These are phyloP conservation scores for Grifola frondosa DNA, from an alignment of 1,284 basidiomycete species.

Conservation along the genomic window DNA sequence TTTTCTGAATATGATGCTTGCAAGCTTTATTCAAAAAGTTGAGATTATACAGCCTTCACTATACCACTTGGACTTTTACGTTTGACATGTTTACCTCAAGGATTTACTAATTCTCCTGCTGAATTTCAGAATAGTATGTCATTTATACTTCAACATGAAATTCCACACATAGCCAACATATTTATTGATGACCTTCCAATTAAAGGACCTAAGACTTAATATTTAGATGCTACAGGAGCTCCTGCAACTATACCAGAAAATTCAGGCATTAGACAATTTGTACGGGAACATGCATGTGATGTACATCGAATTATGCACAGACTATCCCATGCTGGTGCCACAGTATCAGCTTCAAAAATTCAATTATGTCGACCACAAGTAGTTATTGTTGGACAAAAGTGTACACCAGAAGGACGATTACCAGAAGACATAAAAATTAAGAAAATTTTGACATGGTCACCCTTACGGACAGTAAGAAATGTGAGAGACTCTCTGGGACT, in stretches of 20 bases:
- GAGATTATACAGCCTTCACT: conserved; percentile 26
- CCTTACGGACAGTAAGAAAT: conserved; percentile 21
- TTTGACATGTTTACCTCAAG: conserved; percentile 34
- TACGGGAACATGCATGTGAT: conserved; percentile 29
- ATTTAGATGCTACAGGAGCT: conserved; percentile 14
- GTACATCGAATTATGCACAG: conserved; percentile 30
- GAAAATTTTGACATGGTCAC: conserved; percentile 31
- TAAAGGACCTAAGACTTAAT: conserved; percentile 23
- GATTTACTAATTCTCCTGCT: conserved; percentile 38
- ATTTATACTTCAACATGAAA: conserved; percentile 35
- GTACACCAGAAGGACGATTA: conserved; percentile 20
- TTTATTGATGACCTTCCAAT: conserved; percentile 33
- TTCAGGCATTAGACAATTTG: conserved; percentile 29
- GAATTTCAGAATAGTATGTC: conserved; percentile 35
- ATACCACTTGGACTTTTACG: conserved; percentile 20
- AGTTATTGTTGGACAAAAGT: conserved; percentile 26
- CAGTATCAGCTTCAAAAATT: conserved; percentile 13
- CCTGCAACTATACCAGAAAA: conserved; percentile 29
- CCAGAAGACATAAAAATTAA: conserved; percentile 27
- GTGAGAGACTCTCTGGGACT: conserved; percentile 31
- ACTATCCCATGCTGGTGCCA: conserved; percentile 26
- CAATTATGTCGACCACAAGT: conserved; percentile 4
- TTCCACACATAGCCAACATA: conserved; percentile 31
- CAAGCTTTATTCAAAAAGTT: conserved; percentile 20
- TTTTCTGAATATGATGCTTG: conserved; percentile 14